A percentile compares a stretch with the other conserved stretches of the same genome.
Evolutionary conservation across 257 asterid genomes (phyloP).

Genomic region (Nicotiana noctiflora): DNA sequence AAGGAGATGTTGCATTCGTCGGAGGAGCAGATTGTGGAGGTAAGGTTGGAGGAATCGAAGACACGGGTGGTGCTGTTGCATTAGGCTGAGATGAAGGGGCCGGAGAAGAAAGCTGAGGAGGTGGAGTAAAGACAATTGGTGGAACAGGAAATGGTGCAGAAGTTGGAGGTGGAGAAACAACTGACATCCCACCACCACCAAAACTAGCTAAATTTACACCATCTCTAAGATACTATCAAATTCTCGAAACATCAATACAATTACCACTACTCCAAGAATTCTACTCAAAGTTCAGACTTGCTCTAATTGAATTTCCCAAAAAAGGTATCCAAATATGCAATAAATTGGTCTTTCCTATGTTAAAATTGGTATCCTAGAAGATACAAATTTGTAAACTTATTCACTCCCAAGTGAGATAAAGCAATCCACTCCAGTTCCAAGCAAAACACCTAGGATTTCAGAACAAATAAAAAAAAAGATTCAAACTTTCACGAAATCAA

Average conservation of each 20-base stretch:
- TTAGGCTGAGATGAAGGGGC: slow-evolving; percentile 7
- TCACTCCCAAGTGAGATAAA: neutral
- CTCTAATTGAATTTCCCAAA: neutral
- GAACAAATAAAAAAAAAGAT: neutral
- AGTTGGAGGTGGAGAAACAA: slow-evolving; percentile 29
- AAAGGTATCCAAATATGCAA: neutral
- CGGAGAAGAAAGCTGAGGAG: slow-evolving; percentile 6
- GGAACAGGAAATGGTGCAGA: slow-evolving; percentile 22
- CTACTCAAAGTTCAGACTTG: neutral
- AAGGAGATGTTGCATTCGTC: neutral
- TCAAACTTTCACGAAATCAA: neutral
- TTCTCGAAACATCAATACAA: slow-evolving; percentile 8
- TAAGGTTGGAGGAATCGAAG: slow-evolving; percentile 6
- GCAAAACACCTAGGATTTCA: neutral
- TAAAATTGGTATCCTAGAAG: neutral
- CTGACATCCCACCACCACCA: slow-evolving; percentile 29
- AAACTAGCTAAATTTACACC: slow-evolving; percentile 15
- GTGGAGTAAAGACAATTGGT: slow-evolving; percentile 20
- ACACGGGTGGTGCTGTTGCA: slow-evolving; percentile 6
- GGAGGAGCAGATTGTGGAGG: slow-evolving; percentile 4
- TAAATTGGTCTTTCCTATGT: neutral
- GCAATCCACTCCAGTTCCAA: neutral
- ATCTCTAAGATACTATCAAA: neutral
- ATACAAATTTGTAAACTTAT: neutral
- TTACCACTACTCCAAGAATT: slow-evolving; percentile 16